Conservation (phyloP, 768 basidiomycete genomes). For the Cystofilobasidium bisporidii region DNA sequence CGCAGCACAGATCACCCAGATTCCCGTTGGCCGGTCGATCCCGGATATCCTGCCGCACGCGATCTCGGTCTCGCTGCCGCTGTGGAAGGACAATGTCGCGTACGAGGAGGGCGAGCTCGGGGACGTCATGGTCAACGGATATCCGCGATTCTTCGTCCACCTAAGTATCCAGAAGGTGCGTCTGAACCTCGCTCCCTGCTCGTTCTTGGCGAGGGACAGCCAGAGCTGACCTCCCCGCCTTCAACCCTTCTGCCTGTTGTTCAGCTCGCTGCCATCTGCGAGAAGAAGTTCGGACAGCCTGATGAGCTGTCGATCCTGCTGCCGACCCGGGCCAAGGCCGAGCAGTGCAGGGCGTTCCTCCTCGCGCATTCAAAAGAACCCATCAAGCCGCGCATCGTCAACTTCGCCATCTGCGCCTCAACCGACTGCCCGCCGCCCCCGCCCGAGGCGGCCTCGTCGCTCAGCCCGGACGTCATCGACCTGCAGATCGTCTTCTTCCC, state of each 20-base stretch:
- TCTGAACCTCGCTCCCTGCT: conserved; percentile 9
- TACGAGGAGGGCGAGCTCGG: conserved; percentile 84
- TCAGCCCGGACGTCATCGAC: conserved; percentile 41
- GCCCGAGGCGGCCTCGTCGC: conserved; percentile 10
- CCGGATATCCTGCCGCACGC: conserved; percentile 57
- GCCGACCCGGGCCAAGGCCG: conserved; percentile 61
- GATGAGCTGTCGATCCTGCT: conserved; percentile 72
- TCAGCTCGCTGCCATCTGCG: conserved; percentile 69
- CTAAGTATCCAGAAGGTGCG: conserved; percentile 69
- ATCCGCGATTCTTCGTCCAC: conserved; percentile 92
- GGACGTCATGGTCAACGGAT: conserved; percentile 79
- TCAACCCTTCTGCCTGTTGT: not conserved
- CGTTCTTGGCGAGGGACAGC: too few relatives aligned
- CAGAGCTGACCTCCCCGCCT: too few relatives aligned
- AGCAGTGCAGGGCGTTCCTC: conserved; percentile 60
- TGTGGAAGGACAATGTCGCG: conserved; percentile 79
- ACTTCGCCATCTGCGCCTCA: conserved; percentile 56
- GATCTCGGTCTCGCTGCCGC: conserved; percentile 88
- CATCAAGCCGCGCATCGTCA: conserved; percentile 51
- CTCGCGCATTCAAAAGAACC: conserved; percentile 41
- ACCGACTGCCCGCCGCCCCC: conserved; percentile 29
- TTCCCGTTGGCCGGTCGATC: conserved; percentile 25
- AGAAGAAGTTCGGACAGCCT: conserved; percentile 61
- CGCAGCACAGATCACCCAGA: conserved; percentile 19
- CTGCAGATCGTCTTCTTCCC: conserved; percentile 78